A percentile compares a stretch with the other conserved stretches of the same genome.
phyloP scores from a whole-genome alignment of 2,329 filamentous ascomycete genomes.

The Blastomyces percursus region DNA sequence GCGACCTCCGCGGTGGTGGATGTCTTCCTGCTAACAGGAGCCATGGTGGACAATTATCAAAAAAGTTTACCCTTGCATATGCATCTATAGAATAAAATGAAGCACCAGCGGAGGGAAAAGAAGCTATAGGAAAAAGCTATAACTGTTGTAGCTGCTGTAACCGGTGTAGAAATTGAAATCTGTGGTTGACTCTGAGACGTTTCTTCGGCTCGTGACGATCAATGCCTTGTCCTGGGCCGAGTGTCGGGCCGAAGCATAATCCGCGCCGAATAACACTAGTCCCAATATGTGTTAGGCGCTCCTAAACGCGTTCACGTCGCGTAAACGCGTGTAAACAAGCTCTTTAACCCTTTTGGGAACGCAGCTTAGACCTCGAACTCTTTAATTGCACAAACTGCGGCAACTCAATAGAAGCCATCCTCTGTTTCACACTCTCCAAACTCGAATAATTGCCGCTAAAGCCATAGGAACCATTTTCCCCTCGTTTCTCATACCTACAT shows the following conservation, averaged over 20 bases:
- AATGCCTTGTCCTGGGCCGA: slow-evolving; percentile 11
- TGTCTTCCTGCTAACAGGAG: slow-evolving; percentile 35
- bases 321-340: slow-evolving; percentile 2
- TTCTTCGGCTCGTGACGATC: slow-evolving; percentile 14
- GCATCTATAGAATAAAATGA: neutral
- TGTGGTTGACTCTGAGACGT: neutral
- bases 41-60: slow-evolving; percentile 24
- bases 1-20: slow-evolving; percentile 70
- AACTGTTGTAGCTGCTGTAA: neutral
- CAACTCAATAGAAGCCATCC: neutral
- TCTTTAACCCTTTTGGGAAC: slow-evolving; percentile 3
- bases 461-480: neutral
- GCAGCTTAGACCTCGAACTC: neutral
- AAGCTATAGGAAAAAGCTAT: neutral
- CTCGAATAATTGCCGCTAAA: neutral
- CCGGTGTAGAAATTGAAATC: too few species aligned
- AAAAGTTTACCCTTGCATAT: slow-evolving; percentile 10
- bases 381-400: neutral
- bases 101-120: neutral
- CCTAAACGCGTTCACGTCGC: slow-evolving; percentile 11
- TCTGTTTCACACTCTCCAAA: neutral
- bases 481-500: neutral
- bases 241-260: slow-evolving; percentile 24
- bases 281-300: slow-evolving; percentile 12
- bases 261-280: slow-evolving; percentile 21